These are phyloP conservation scores for Rhodotorula kratochvilovae DNA, from an alignment of 768 basidiomycete genomes.

Conservation along the genomic window DNA sequence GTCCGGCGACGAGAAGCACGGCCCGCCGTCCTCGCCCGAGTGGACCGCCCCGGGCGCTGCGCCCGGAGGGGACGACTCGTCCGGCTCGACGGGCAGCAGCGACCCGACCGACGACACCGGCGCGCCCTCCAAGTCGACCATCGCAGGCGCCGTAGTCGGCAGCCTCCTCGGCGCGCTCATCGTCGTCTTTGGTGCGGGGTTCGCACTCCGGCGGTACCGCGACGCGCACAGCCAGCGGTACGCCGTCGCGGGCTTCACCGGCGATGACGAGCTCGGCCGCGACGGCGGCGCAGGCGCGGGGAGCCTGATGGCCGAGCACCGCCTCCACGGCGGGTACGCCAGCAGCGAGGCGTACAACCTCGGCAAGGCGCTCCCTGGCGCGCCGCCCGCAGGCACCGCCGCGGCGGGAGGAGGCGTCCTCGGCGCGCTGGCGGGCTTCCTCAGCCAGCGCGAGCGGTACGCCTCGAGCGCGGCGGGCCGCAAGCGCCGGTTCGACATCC, in stretches of 20 bases:
- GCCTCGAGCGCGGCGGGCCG: not conserved
- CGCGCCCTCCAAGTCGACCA: slow-evolving; percentile 2
- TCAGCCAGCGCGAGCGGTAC: not conserved
- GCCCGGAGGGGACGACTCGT: not conserved
- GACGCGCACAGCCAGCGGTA: not conserved
- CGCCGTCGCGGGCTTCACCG: not conserved
- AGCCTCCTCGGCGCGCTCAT: slow-evolving; percentile 19
- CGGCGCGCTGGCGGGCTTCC: not conserved
- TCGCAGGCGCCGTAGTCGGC: slow-evolving; percentile 33
- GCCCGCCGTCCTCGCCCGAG: not conserved
- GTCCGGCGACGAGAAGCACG: not conserved
- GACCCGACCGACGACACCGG: not conserved
- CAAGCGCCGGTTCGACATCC: slow-evolving; percentile 29
- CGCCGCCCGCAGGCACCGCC: not conserved
- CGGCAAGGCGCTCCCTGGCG: slow-evolving; percentile 2
- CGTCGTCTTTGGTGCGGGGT: slow-evolving; percentile 3
- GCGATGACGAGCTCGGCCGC: not conserved
- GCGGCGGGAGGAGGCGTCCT: slow-evolving; percentile 1
- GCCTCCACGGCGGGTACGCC: not conserved
- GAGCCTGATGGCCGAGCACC: slow-evolving; percentile 22
- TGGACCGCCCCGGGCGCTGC: slow-evolving; percentile 2
- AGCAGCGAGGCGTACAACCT: slow-evolving; percentile 16
- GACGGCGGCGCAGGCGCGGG: not conserved
- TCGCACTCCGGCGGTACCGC: slow-evolving; percentile 12
- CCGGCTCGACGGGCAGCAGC: not conserved